phyloP scores from a whole-genome alignment of 352 stramenopile genomes.

The Globisporangium parvum region DNA sequence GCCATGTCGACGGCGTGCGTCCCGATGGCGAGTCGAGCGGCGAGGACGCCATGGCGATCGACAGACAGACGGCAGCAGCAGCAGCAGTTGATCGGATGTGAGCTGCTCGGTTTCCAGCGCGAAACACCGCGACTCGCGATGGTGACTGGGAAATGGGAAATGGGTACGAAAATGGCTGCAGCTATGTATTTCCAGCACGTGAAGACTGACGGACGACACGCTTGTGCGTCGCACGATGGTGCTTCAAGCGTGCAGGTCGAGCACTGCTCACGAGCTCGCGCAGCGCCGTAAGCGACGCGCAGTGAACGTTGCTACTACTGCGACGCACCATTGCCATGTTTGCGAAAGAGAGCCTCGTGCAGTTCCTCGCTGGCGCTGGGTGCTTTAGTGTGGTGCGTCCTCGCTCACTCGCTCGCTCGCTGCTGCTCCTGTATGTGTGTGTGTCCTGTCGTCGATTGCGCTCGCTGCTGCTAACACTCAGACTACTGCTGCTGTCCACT shows the following conservation, averaged over 20 bases:
- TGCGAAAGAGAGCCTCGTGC: slow-evolving; percentile 57
- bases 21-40: slow-evolving; percentile 19
- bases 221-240: no score
- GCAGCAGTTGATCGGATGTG: no score
- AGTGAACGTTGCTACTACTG: background rate
- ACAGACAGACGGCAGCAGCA: no score
- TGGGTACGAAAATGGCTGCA: slow-evolving; percentile 4
- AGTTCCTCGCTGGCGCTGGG: slow-evolving; percentile 46
- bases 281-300: no score
- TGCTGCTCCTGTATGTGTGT: no score
- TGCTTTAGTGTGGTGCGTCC: slow-evolving; percentile 48
- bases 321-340: slow-evolving; percentile 22
- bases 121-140: no score
- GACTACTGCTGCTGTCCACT: background rate
- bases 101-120: no score
- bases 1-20: slow-evolving; percentile 37
- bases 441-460: no score
- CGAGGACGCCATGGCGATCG: background rate
- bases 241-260: background rate
- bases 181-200: no score
- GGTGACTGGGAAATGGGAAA: background rate
- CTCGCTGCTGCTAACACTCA: background rate
- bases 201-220: no score
- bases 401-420: slow-evolving; percentile 1
- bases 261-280: no score